Evolutionary conservation across 2,329 filamentous ascomycete genomes (phyloP), one percentile per base, ranked within the genome.

Genomic region (Leptographium wingfieldii): DNA sequence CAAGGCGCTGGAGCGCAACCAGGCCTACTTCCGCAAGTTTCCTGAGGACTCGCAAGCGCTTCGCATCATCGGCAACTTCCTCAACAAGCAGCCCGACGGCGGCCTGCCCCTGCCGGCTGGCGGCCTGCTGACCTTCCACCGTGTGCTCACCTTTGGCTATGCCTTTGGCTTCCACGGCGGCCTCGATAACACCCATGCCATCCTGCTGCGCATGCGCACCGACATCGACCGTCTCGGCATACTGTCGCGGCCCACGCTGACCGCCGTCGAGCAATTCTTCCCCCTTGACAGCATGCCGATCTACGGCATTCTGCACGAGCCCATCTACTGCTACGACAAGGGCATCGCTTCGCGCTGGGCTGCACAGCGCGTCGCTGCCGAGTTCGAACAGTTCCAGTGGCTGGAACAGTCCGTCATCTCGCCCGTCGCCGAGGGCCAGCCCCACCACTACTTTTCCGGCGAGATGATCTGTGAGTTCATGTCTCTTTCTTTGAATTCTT

Each of bases 291-390:
- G 82, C 49, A 83, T 85, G 65, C 83, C 92, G 60, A 82, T 96
- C 62, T 97, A 96, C 69, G 87, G 88, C 29, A 77, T 96, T 48
- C 75, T 96, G 3, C 92, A 97, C 69, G 92, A 97, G 72, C 79
- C 88, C 9, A 86, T 92, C 66, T 97, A 96, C 76, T 92, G 87
- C 70, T 83, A 88, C 71, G 81, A 82, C 62, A 81, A 76, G 4
- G 76, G 77, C 9, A 70, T 79, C 40, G 77, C 82, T 10, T 86
- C 89, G 2, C 80, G 83, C 60, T 96, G 91, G 91, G 85, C 90
- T 6, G 87, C 88, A 2, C 76, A 86, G 48, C 78, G 85, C 2
- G 73, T 91, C 58, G 78, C 86, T 64, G 71, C 78, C 64, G 63
- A 68, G 14, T 68, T 79, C 5, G 67, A 72, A 2, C 65, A 74